phyloP scores from a whole-genome alignment of 352 stramenopile species.

The Globisporangium orthogonon region DNA sequence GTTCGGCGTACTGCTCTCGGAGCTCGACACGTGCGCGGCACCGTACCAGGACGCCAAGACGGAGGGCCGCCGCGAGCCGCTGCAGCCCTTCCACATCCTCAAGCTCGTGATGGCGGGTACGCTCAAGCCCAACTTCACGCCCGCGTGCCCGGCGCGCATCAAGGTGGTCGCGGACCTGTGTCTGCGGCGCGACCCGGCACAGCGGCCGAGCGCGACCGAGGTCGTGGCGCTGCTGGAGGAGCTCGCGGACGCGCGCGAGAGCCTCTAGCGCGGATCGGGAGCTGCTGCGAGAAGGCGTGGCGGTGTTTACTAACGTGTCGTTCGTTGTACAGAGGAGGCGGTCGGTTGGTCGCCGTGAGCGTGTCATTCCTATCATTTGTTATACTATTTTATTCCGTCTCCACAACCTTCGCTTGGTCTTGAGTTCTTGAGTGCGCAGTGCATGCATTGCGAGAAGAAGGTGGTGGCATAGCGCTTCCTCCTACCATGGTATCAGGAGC shows the following conservation, averaged over 20 bases:
- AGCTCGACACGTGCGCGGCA: conserved; percentile 42
- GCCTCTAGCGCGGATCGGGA: background rate
- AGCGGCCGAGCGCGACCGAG: conserved; percentile 10
- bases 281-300: too few species aligned
- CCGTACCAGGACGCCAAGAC: conserved; percentile 22
- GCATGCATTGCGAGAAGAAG: too few species aligned
- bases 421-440: too few species aligned
- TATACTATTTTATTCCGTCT: background rate
- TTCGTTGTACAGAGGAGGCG: background rate
- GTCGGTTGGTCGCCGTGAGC: too few species aligned
- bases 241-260: conserved; percentile 2
- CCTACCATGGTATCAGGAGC: too few species aligned
- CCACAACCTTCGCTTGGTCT: too few species aligned
- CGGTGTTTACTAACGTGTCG: background rate
- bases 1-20: conserved; percentile 26
- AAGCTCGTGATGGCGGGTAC: conserved; percentile 11
- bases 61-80: conserved; percentile 7
- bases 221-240: conserved; percentile 12
- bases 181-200: conserved; percentile 6
- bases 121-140: conserved; percentile 11
- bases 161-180: conserved; percentile 7
- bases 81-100: conserved; percentile 14
- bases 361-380: background rate
- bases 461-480: too few species aligned
- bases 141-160: conserved; percentile 5